Base-by-base conservation (phyloP, 1,284 basidiomycete species). In the Albatrellus sp. region DNA sequence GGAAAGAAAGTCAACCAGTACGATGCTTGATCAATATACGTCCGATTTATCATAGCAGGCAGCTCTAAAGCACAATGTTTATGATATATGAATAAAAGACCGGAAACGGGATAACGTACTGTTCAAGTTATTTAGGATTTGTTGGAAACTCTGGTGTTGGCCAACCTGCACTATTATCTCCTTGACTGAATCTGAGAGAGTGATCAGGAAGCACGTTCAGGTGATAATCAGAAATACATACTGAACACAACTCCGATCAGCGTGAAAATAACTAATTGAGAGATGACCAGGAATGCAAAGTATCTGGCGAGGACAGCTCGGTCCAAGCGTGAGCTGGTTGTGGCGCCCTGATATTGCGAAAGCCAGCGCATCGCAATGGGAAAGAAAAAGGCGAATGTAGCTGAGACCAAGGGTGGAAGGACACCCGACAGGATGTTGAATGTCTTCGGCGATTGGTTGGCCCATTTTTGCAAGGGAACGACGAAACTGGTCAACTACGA, bases 1-100 rank as follows among this genome's bases (percentile, higher is more conserved):
- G 92, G 91, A 69, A 94, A 89, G 67, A 84, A 94, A 6, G 91
- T 94, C 42, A 97, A 66, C 93, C 93, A 97, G 62, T 92, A 93
- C 24, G 84, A 84, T 3, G 80, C 69, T 55, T 90, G 86, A 54
- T 84, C 76, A 51, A 91, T 81, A 54, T 91, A 92, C 0, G 89
- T 88, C 46, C 67, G 65, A 55, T 86, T 81, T 56, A 96, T 85
- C 13, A 60, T 70, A 6, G 61, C 66, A n/a, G 86, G 84, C 9
- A 89, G 65, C 35, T 70, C 84, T 88, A 52, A 34, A 45, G 37
- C n/a, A 43, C 42, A 35, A 43, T 32, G 8, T 24, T 24, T 33
- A 44, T 46, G 17, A 47, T 43, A 36, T 31, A 19, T 37, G 10
- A 33, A 39, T 50, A 34, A 50, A 28, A 42, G 32, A 16, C 16